Evolutionary conservation across 2,329 filamentous ascomycete species (phyloP), one percentile per base, ranked within the genome.

Genomic region (Zasmidium angulare): DNA sequence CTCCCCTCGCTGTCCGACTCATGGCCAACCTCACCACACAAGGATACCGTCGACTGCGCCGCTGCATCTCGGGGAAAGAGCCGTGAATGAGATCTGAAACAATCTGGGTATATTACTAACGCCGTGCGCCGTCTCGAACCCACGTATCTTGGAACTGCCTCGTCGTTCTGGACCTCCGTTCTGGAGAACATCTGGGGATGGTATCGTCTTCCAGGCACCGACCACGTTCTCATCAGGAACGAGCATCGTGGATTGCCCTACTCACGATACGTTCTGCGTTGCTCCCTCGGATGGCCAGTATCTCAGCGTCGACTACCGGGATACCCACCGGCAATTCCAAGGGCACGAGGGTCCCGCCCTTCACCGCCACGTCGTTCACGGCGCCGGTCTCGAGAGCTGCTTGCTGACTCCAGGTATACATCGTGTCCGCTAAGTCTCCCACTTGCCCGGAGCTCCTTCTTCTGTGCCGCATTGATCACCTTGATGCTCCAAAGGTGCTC

Each of bases 401-500:
- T 50, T 6, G 54, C 46, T 40, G 60, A 46, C 23, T 57, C 29
- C 24, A 64, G n/a, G 22, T 64, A 61, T 14, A 40, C 46, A 3
- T n/a, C 24, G n/a, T n/a, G n/a, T 12, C 36, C 19, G 14, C 56
- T 52, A 10, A 67, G 55, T n/a, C 47, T 43, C 23, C 64, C 65
- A 31, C 49, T 46, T 0, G 50, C 40, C 51, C 61, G 55, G 12
- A 68, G 50, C 56, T 66, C 62, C 29, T 67, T 60, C 22, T 62
- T 56, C 46, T 65, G 26, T 6, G 60, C 61, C 20, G 49, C 36
- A 20, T 20, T 50, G 36, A 68, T 63, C 20, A 66, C 9, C 2
- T 52, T 53, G 10, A n/a, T 51, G 12, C 59, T 46, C 61, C 62
- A 66, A 1, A 67, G 61, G 48, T 67, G 59, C 2, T 62, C 31